Evolutionary conservation across 768 basidiomycete species (phyloP).

Genomic region (Tylopilus vinaceipallidus): DNA sequence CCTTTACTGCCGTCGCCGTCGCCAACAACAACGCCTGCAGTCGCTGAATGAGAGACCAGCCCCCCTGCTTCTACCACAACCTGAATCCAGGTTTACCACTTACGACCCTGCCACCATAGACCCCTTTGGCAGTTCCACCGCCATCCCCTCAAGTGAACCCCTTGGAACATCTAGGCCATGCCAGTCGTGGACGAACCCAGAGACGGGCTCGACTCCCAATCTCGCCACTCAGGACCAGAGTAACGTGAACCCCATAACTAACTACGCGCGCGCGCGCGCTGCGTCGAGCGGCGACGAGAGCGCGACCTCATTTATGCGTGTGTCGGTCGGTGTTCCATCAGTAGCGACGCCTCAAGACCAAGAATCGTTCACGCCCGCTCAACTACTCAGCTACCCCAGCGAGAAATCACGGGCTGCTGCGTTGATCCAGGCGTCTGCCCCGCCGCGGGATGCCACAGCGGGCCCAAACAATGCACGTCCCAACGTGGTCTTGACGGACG

Average conservation of each 20-base stretch:
- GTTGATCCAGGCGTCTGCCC: neutral
- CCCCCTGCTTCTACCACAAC: conserved; percentile 6
- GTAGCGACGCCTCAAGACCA: neutral
- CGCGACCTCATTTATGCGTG: neutral
- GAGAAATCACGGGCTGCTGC: conserved; percentile 12
- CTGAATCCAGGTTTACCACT: conserved; percentile 5
- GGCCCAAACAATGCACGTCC: neutral
- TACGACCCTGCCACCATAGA: neutral
- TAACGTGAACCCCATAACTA: neutral
- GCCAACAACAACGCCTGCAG: neutral
- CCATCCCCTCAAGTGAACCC: neutral
- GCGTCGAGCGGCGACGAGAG: conserved; percentile 5
- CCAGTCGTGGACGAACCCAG: conserved; percentile 9
- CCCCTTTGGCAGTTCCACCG: conserved; percentile 5
- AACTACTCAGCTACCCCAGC: conserved; percentile 3
- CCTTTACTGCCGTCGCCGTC: conserved; percentile 13
- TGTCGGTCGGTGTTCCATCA: neutral
- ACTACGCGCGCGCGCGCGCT: neutral
- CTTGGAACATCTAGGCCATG: conserved; percentile 4
- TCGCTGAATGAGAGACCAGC: conserved; percentile 2
- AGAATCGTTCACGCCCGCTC: neutral
- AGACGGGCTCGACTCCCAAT: neutral
- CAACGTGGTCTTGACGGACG: conserved; percentile 14
- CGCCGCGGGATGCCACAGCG: neutral
- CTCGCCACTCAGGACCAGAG: neutral